phyloP scores from a whole-genome alignment of 1,139 yeast species.

The Suhomyces atakaporum region DNA sequence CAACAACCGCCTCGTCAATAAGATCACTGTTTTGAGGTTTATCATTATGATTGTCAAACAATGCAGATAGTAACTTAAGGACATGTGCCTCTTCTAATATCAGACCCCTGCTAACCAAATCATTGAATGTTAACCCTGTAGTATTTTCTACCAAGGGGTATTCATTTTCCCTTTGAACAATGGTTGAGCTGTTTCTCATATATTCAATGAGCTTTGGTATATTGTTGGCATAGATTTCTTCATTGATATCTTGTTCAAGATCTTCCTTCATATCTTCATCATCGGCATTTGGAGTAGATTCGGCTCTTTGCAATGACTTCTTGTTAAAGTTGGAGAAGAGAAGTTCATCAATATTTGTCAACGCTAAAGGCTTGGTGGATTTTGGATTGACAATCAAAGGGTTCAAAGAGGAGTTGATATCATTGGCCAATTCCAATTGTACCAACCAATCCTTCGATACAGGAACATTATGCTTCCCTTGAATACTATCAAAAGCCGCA shows the following conservation, averaged over 20 bases:
- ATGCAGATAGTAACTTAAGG: slow-evolving; percentile 55
- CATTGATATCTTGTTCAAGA: slow-evolving; percentile 18
- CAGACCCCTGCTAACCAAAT: slow-evolving; percentile 20
- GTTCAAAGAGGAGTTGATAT: slow-evolving; percentile 50
- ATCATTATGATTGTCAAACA: slow-evolving; percentile 48
- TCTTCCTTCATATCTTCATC: slow-evolving; percentile 15
- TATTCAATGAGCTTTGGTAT: slow-evolving; percentile 23
- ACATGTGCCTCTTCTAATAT: slow-evolving; percentile 15
- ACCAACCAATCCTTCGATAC: slow-evolving; percentile 63
- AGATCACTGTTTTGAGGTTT: slow-evolving; percentile 17
- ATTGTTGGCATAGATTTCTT: slow-evolving; percentile 22
- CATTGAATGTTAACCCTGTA: slow-evolving; percentile 26
- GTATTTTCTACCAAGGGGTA: slow-evolving; percentile 28
- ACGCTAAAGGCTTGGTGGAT: slow-evolving; percentile 22
- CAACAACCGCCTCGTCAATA: slow-evolving; percentile 25
- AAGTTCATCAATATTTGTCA: slow-evolving; percentile 47
- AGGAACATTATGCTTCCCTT: slow-evolving; percentile 41
- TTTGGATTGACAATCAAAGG: slow-evolving; percentile 27
- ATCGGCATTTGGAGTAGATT: not conserved
- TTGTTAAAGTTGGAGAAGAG: slow-evolving; percentile 55
- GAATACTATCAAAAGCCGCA: slow-evolving; percentile 33
- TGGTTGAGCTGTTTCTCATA: slow-evolving; percentile 24
- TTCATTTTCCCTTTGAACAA: slow-evolving; percentile 25
- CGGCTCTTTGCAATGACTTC: slow-evolving; percentile 17
- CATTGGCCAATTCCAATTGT: slow-evolving; percentile 60